Base-by-base conservation (phyloP, 1,139 yeast genomes). In the Geotrichum europaeum region DNA sequence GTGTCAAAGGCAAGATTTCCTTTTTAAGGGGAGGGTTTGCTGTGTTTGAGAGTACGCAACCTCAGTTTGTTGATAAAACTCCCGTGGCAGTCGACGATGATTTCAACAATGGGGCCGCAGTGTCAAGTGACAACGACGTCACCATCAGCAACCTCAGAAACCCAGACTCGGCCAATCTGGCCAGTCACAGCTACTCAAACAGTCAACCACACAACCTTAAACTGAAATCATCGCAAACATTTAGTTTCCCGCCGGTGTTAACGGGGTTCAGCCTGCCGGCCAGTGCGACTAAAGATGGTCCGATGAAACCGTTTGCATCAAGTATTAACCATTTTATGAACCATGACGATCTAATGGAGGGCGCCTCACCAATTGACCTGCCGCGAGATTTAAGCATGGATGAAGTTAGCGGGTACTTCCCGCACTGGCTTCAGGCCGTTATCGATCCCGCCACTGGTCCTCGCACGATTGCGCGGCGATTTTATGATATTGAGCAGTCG, bases 1-100 rank as follows among this genome's bases (percentile, higher is more conserved):
- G 68, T 12, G 47, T n/a, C 20, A 40, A 40, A n/a, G 18, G 47
- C 22, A 60, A 59, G 15, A 62, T 73, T 13, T 65, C 60, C 53
- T 72, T 61, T 56, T 61, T 74, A 4, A 60, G 63, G 20, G 77
- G 77, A 22, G 76, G 78, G 0, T 75, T 77, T 60, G 65, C 67
- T 2, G 70, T 70, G 7, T 75, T 80, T 60, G 65, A 66, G 18
- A 65, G 64, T 1, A 55, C 57, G 3, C 70, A 65, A 59, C 71
- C 75, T 3, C 61, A 65, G 20, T 60, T 68, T 43, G 58, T 69
- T 28, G 72, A 70, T 28, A 40, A 54, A 40, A 45, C 56, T 32
- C 45, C 20, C 30, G 36, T 55, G 22, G 51, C 36, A 10, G n/a
- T 54, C 32, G 43, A 25, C 12, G 54, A 51, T 30, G 20, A 40